Conservation (phyloP, 148 eudicot species). For the Diospyros kaki region DNA sequence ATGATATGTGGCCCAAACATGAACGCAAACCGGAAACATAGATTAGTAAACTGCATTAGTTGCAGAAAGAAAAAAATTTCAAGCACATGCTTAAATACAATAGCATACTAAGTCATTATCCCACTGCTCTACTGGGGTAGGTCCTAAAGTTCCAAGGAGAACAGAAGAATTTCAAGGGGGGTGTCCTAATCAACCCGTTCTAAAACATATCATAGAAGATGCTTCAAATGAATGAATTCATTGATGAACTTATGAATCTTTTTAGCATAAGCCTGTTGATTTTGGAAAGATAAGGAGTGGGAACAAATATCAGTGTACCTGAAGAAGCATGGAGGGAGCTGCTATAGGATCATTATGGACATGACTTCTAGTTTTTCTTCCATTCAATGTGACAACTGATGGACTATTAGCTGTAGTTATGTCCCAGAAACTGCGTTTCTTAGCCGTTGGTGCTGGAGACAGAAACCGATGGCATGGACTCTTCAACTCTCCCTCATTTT, state of each 20-base stretch:
- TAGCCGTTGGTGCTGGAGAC: conserved; percentile 67
- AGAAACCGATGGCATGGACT: conserved; percentile 51
- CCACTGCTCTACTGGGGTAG: too few relatives aligned
- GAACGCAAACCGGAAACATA: conserved; percentile 60
- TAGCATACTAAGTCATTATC: neutral
- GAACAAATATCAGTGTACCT: conserved; percentile 37
- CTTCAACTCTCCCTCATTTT: conserved; percentile 42
- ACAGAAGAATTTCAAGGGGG: too few relatives aligned
- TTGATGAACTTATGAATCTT: too few relatives aligned
- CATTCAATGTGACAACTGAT: conserved; percentile 51
- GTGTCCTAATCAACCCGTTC: too few relatives aligned
- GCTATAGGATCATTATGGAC: conserved; percentile 33
- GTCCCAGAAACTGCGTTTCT: conserved; percentile 86
- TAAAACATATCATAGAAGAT: too few relatives aligned
- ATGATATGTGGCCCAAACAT: conserved; percentile 43
- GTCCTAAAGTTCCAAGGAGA: neutral
- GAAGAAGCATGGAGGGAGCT: conserved; percentile 86
- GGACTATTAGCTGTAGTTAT: conserved; percentile 88
- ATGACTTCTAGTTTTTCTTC: conserved; percentile 75
- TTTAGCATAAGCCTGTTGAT: too few relatives aligned
- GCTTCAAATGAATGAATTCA: too few relatives aligned
- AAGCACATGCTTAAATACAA: conserved; percentile 4
- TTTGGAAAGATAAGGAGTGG: neutral
- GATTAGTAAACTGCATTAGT: conserved; percentile 60
- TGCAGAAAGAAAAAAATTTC: conserved; percentile 23